A percentile compares a stretch with the other conserved stretches of the same genome.
phyloP scores from a whole-genome alignment of 768 basidiomycete species.

The Chalciporus piperatus region DNA sequence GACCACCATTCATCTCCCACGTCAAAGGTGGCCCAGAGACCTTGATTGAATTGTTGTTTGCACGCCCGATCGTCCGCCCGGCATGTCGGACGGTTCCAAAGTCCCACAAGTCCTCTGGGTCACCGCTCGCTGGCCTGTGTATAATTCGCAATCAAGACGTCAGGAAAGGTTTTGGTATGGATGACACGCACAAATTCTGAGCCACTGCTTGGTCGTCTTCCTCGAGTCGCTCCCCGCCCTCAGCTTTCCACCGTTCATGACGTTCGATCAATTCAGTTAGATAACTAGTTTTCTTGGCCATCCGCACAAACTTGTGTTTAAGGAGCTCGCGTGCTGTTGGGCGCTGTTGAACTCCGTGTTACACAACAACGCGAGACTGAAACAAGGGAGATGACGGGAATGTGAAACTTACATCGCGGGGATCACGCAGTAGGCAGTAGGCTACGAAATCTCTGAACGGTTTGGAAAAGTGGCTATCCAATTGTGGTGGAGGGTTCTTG shows the following conservation, averaged over 20 bases:
- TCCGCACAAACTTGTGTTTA: conserved; percentile 93
- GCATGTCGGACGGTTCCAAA: conserved; percentile 93
- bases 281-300: conserved; percentile 93
- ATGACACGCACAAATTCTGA: conserved; percentile 58
- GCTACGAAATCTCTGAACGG: conserved; percentile 93
- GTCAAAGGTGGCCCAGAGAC: conserved; percentile 67
- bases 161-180: background rate
- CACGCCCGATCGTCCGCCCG: conserved; percentile 65
- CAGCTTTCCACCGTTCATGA: conserved; percentile 89
- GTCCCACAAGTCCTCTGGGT: conserved; percentile 90
- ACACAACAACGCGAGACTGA: conserved; percentile 6
- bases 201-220: conserved; percentile 64
- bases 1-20: conserved; percentile 75
- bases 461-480: conserved; percentile 90
- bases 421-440: conserved; percentile 91
- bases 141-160: background rate
- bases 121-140: conserved; percentile 50
- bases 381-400: background rate
- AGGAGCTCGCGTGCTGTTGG: conserved; percentile 93
- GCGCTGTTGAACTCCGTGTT: conserved; percentile 50
- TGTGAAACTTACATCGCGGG: conserved; percentile 66
- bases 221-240: conserved; percentile 75
- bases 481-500: conserved; percentile 89
- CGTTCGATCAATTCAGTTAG: conserved; percentile 95
- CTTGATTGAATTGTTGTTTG: conserved; percentile 47